These are phyloP conservation scores for Eleusine coracana DNA, from an alignment of 176 grass and related monocot species.

Conservation along the genomic window DNA sequence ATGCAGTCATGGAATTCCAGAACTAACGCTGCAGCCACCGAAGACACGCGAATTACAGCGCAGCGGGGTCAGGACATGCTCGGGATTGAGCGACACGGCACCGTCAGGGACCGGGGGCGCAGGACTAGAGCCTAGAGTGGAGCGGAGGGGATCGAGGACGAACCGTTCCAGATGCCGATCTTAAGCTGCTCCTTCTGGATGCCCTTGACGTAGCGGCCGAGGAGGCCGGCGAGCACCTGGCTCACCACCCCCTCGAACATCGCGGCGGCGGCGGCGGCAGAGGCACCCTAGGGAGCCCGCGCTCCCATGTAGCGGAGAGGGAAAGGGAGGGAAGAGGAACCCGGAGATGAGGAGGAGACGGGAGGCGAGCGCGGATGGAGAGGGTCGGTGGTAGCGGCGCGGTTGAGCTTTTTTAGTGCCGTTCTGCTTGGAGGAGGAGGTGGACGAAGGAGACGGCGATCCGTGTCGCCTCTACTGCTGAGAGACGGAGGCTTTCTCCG, in stretches of 20 bases:
- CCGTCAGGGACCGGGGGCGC: not conserved
- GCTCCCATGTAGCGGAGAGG: constrained; percentile 49
- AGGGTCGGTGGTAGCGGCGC: not conserved
- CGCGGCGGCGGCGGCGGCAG: constrained; percentile 16
- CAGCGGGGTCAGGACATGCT: not conserved
- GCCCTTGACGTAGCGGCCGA: constrained; percentile 89
- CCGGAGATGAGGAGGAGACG: constrained; percentile 1
- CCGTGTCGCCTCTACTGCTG: not conserved
- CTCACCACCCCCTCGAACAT: constrained; percentile 99
- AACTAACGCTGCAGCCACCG: not conserved
- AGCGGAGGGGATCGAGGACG: constrained; percentile 17
- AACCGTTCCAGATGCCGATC: constrained; percentile 96
- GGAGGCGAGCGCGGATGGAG: not conserved
- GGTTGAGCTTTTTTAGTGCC: constrained; percentile 20
- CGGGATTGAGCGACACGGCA: constrained; percentile 1
- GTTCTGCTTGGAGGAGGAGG: constrained; percentile 54
- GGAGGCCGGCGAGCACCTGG: constrained; percentile 88
- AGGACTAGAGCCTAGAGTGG: not conserved
- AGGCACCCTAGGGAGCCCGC: constrained; percentile 22
- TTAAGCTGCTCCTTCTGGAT: constrained; percentile 98
- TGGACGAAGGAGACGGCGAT: constrained; percentile 7
- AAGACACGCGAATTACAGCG: constrained; percentile 1
- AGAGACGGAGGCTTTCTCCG: not conserved
- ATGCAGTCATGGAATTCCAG: not conserved
- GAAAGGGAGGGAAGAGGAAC: not conserved